Base-by-base conservation (phyloP, 768 basidiomycete genomes). In the Tulasnella calospora region DNA sequence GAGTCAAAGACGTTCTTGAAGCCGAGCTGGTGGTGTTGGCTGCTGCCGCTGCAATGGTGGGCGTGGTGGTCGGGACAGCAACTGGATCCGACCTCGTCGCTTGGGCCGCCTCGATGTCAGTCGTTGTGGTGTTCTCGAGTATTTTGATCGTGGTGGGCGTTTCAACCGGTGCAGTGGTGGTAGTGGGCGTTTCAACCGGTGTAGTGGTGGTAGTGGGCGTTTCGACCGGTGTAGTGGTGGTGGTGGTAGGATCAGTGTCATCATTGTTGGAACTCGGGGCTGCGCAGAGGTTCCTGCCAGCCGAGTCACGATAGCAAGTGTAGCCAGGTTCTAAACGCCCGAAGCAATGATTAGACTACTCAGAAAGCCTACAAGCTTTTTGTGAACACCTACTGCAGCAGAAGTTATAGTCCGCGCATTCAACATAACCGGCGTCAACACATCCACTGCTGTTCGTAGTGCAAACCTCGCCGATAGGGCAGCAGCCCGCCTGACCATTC, bases 391-490 rank as follows among this genome's bases (percentile, higher is more conserved):
- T 38, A 73, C 72, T 9, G 46, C 72, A 73, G 23, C 72, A 73
- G 40, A 73, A 73, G 40, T 73, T 41, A 10, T 38, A 36, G 36
- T 73, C 41, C 12, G 72, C 72, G 38, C 72, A 73, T 2, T 19
- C 6, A 21, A 73, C 72, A 38, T 73, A 73, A n/a, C 40, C 46
- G 27, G 72, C 72, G 41, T 73, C 72, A 10, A 38, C 72, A 21
- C 72, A 73, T 41, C 3, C 23, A 12, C 5, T 73, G 17, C 41
- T 13, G 17, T 36, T 73, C 4, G 73, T 9, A 23, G 74, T 27
- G 44, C 73, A 74, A n/a, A 33, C 47, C 47, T 74, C 17, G 27
- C 73, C 73, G 33, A 30, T 30, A 9, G 41, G 73, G 46, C 73
- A 74, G 73, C 73, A 74, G 4, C 73, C 44, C n/a, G 7, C 8